phyloP scores from a whole-genome alignment of 1,139 yeast species.

The Scheffersomyces insectosa region DNA sequence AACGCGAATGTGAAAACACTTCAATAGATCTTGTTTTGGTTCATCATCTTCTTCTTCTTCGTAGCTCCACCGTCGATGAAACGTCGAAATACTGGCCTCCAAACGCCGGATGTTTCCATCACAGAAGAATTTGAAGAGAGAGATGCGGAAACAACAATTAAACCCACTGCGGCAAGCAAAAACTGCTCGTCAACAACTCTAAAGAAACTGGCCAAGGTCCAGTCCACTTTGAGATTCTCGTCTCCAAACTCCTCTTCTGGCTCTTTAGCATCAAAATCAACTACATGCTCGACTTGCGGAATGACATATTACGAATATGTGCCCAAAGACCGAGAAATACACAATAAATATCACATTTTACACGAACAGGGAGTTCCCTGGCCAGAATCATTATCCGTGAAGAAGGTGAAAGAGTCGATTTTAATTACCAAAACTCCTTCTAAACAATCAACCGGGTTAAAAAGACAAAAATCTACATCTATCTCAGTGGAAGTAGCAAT shows the following conservation, averaged over 20 bases:
- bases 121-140: too few species aligned
- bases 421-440: slow-evolving; percentile 2
- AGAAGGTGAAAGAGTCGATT: slow-evolving; percentile 32
- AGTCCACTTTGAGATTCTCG: slow-evolving; percentile 15
- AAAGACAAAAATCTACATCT: neutral
- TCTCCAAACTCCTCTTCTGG: slow-evolving; percentile 4
- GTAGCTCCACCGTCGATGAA: too few species aligned
- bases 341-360: slow-evolving; percentile 47
- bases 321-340: slow-evolving; percentile 46
- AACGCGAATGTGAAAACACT: too few species aligned
- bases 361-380: slow-evolving; percentile 52
- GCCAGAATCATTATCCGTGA: slow-evolving; percentile 24
- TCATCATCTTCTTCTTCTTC: too few species aligned
- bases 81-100: too few species aligned
- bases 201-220: slow-evolving; percentile 9
- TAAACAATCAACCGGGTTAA: neutral
- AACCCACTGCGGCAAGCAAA: too few species aligned
- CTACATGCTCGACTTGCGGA: slow-evolving; percentile 55
- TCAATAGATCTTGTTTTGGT: too few species aligned
- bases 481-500: slow-evolving; percentile 11
- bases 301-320: slow-evolving; percentile 57
- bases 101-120: too few species aligned
- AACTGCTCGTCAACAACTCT: too few species aligned
- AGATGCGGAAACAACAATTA: too few species aligned
- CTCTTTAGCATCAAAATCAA: slow-evolving; percentile 8